Conservation (phyloP, 331 rosid genomes). For the Malus hybrid region DNA sequence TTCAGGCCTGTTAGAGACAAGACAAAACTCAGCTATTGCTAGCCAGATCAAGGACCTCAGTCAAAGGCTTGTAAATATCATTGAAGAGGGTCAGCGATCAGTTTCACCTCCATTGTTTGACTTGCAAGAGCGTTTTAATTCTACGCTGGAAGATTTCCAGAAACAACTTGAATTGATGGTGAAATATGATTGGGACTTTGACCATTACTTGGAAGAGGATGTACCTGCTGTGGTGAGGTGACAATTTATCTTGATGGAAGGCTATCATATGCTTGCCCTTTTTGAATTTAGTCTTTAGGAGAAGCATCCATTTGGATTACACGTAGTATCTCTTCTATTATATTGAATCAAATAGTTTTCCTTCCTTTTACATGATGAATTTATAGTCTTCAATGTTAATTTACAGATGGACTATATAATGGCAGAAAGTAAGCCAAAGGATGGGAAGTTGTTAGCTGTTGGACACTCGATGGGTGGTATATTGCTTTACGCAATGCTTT, state of each 20-base stretch:
- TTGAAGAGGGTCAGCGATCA: conserved; percentile 87
- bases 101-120: conserved; percentile 83
- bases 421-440: conserved; percentile 69
- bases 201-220: conserved; percentile 92
- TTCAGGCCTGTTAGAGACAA: conserved; percentile 58
- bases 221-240: conserved; percentile 97
- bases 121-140: conserved; percentile 75
- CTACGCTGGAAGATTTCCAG: conserved; percentile 89
- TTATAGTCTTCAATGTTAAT: conserved; percentile 3
- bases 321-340: background rate
- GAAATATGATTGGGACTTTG: conserved; percentile 98
- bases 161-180: conserved; percentile 92
- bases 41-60: conserved; percentile 80
- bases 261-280: conserved; percentile 11
- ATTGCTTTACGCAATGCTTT: conserved; percentile 79
- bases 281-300: conserved; percentile 10
- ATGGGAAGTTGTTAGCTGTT: conserved; percentile 90
- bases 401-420: conserved; percentile 80
- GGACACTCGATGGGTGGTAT: conserved; percentile 99
- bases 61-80: conserved; percentile 70
- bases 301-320: background rate
- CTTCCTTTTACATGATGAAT: conserved; percentile 16
- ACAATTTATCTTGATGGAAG: conserved; percentile 51
- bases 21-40: conserved; percentile 55
- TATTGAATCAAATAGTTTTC: background rate